phyloP scores from a whole-genome alignment of 202 grass and related monocot genomes.

The Brachypodium distachyon region DNA sequence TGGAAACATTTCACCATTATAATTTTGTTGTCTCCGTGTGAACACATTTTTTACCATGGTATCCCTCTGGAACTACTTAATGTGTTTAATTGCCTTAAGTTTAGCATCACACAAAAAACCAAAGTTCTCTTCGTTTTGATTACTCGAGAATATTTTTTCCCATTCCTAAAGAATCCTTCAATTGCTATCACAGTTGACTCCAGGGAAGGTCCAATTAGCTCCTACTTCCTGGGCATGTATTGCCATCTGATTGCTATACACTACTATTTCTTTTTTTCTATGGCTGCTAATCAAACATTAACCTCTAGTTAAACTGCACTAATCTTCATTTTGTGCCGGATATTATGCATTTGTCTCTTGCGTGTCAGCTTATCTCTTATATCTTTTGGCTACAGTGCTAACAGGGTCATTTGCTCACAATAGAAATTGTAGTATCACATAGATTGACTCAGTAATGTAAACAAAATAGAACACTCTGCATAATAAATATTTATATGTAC shows the following conservation, averaged over 20 bases:
- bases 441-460: background rate
- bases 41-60: background rate
- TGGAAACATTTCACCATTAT: background rate
- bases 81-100: background rate
- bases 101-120: background rate
- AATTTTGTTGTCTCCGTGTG: background rate
- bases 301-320: background rate
- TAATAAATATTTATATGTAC: background rate
- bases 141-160: background rate
- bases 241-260: background rate
- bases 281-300: background rate
- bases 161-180: background rate
- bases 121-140: background rate
- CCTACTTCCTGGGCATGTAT: background rate
- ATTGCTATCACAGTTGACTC: background rate
- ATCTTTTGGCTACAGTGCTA: background rate
- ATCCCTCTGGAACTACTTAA: background rate
- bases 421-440: background rate
- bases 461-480: background rate
- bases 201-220: background rate
- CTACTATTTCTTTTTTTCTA: background rate
- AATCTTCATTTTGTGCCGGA: background rate
- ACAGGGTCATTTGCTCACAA: background rate
- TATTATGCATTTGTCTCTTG: background rate
- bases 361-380: background rate